Evolutionary conservation across 2,329 filamentous ascomycete genomes (phyloP), one percentile per base, ranked within the genome.

Genomic region (Cercospora sp.): DNA sequence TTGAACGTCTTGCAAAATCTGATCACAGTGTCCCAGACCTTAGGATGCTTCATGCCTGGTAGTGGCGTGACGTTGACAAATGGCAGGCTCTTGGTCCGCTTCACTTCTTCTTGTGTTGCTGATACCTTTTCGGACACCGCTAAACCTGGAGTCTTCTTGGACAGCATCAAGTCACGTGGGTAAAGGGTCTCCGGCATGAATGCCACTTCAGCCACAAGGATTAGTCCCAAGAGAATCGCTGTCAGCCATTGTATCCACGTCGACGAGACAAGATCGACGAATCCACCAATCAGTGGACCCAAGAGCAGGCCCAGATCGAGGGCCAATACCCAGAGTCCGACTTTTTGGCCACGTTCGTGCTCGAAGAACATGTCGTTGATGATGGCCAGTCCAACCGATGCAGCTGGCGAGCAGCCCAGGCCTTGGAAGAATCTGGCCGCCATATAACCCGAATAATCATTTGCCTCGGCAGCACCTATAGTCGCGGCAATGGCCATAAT

Each of bases 361-460:
- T 71, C 69, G 33, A 71, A 71, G 26, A 71, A 71, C 42, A 69
- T 40, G 60, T 71, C 69, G 40, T 71, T 71, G 62, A 69, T 71
- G 23, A 71, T 69, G 5, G 69, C 69, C 5, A 71, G 53, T 13
- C 69, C 69, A 3, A 71, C 69, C 4, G 69, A 69, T 12, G 69
- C 68, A 60, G 69, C 69, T n/a, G 69, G 69, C 12, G 67, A 69
- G 12, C 69, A 60, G 2, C 69, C 69, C 16, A 71, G 51, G 20
- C 69, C 69, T 62, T 71, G 69, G 55, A 71, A 71, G 60, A 71
- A 71, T 33, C 69, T 30, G 3, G 69, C 69, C 30, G 67, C 67
- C 69, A 71, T 71, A 20, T 71, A 71, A 18, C 67, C 65, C 5
- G 64, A 60, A 33, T 68, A 71, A 13, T 28, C 20, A 0, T 51